Evolutionary conservation across 768 basidiomycete genomes (phyloP), one percentile per base, ranked within the genome.

Genomic region (Leccinum boreale): DNA sequence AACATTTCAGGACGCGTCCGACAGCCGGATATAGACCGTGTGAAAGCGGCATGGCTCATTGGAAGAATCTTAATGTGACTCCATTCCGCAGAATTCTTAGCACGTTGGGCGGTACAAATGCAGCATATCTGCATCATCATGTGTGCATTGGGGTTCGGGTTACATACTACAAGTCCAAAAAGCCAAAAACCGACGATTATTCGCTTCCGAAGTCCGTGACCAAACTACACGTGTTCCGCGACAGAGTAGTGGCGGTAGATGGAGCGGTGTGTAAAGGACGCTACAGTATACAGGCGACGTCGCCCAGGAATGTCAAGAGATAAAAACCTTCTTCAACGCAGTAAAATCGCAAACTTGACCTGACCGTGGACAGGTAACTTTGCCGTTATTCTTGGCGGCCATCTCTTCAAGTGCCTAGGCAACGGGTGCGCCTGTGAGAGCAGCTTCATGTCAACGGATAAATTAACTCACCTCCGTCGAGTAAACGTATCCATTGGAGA

Each of bases 401-500:
- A 96, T 96, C 42, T 92, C 89, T 68, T 89, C 83, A 57, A 95
- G 78, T 6, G 89, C 92, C 92, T 96, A 62, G n/a, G 21, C 17
- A 48, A 44, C 24, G 33, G 14, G 33, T 35, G 24, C 54, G 50
- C 53, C 62, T 42, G 67, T 61, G 29, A 69, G 58, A 29, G 58
- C 53, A 21, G 39, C 36, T 39, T 36, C 49, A 29, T 26, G 53
- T 29, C 53, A 63, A 58, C 6, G 1, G 56, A 31, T 49, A 52
- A 59, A 53, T 55, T 50, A 28, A 75, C 85, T 57, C 65, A 91
- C 95, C 81, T 94, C 91, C 72, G 84, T 78, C n/a, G 93, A 95
- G 71, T 98, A 98, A 39, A 98, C 95, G 65, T 88, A 81, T 17
- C 96, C 95, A 61, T 92, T 85, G 3, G 94, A 90, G 64, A 97